These are phyloP conservation scores for Leishmania braziliensis DNA, from an alignment of 208 protist species.

Conservation along the genomic window DNA sequence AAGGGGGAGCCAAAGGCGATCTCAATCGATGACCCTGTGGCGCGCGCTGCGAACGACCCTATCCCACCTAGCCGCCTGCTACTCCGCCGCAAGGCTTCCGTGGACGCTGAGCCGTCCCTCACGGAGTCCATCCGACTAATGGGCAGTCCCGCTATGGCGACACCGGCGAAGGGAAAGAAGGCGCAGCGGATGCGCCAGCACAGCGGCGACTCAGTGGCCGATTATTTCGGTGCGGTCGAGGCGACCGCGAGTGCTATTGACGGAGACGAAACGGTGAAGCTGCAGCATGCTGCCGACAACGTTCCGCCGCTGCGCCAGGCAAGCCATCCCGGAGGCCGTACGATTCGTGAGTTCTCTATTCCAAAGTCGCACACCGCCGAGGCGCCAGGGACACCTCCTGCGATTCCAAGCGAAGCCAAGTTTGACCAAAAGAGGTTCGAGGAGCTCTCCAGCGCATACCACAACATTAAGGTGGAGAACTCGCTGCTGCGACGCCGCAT, in stretches of 20 bases:
- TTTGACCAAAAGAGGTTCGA: conserved; percentile 67
- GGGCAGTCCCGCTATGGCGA: conserved; percentile 64
- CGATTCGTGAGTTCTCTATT: conserved; percentile 82
- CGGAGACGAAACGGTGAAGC: conserved; percentile 58
- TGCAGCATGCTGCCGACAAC: conserved; percentile 61
- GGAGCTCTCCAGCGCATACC: conserved; percentile 72
- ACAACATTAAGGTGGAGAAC: conserved; percentile 86
- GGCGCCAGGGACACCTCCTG: conserved; percentile 3
- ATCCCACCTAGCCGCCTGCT: conserved; percentile 74
- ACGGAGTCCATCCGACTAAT: conserved; percentile 90
- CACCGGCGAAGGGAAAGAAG: conserved; percentile 51
- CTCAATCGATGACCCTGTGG: conserved; percentile 66
- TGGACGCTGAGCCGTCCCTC: conserved; percentile 81
- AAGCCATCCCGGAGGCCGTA: conserved; percentile 54
- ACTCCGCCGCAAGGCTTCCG: conserved; percentile 60
- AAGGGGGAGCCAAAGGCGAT: conserved; percentile 46
- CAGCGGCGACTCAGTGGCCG: conserved; percentile 24
- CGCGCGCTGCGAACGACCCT: conserved; percentile 41
- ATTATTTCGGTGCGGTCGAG: conserved; percentile 65
- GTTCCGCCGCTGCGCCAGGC: conserved; percentile 71
- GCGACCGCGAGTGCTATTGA: conserved; percentile 63
- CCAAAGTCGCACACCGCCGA: conserved; percentile 34
- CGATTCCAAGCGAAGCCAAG: not conserved
- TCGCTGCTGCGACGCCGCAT: conserved; percentile 80
- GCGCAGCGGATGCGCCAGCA: conserved; percentile 36